Evolutionary conservation across 73 alveolate species (phyloP).

Genomic region (Paramecium caudatum): DNA sequence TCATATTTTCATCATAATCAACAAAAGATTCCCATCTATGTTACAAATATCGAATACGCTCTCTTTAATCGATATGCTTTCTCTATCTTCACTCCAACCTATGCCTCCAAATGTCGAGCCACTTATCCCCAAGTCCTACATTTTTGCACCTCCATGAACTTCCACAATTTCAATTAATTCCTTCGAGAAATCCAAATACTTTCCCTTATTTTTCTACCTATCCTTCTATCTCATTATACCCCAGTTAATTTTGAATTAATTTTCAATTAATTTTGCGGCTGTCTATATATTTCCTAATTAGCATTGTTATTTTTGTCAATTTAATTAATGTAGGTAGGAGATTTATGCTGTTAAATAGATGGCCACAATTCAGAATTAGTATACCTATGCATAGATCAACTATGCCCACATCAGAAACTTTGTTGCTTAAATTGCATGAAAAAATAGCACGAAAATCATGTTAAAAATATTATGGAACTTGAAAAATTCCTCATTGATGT

Average conservation of each 20-base stretch:
- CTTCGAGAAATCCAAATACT: not conserved
- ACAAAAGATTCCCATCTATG: constrained; percentile 51
- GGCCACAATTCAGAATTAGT: too few species aligned
- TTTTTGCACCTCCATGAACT: constrained; percentile 27
- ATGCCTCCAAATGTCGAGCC: constrained; percentile 38
- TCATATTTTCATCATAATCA: constrained; percentile 27
- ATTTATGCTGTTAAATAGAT: too few species aligned
- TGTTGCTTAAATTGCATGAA: too few species aligned
- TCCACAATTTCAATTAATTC: constrained; percentile 26
- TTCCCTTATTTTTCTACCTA: constrained; percentile 21
- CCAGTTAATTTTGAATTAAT: not conserved
- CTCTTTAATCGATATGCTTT: constrained; percentile 24
- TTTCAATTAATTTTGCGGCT: not conserved
- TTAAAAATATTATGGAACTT: too few species aligned
- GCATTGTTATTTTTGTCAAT: constrained; percentile 50
- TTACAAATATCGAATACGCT: not conserved
- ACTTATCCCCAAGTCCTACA: constrained; percentile 52
- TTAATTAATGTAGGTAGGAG: too few species aligned
- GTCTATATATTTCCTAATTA: constrained; percentile 23
- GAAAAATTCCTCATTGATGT: too few species aligned
- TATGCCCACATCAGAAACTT: too few species aligned
- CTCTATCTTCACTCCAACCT: constrained; percentile 38
- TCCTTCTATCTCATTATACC: constrained; percentile 45
- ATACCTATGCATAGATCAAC: too few species aligned
- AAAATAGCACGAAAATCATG: too few species aligned